These are phyloP conservation scores for Yamadazyma dendronema DNA, from an alignment of 1,139 yeast species.

Conservation along the genomic window DNA sequence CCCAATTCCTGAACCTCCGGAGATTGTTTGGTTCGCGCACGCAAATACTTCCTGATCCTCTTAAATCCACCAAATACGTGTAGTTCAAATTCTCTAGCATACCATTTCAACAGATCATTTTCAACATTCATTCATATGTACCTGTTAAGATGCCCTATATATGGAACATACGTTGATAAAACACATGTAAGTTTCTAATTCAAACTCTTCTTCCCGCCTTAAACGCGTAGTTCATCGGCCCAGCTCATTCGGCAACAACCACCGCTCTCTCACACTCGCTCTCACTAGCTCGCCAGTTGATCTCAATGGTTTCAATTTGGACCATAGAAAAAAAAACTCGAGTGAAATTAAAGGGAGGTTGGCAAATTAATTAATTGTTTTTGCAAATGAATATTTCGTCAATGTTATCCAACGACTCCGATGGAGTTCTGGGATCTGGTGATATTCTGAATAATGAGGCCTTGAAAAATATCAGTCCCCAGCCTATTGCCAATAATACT, in stretches of 20 bases:
- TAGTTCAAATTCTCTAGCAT: background rate
- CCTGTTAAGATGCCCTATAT: too few species aligned
- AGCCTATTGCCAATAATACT: background rate
- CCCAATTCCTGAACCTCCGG: background rate
- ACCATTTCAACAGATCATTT: background rate
- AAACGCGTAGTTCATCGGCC: background rate
- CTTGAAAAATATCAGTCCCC: background rate
- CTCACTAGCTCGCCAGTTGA: conserved; percentile 1
- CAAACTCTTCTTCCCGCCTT: background rate
- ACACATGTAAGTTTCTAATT: too few species aligned
- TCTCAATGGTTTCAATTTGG: conserved; percentile 1
- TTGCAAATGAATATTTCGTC: conserved; percentile 39
- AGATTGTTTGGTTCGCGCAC: background rate
- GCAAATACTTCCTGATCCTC: background rate
- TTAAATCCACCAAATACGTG: background rate
- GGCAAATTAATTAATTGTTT: background rate
- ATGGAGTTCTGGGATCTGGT: conserved; percentile 1
- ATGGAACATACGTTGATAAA: too few species aligned
- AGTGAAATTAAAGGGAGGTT: background rate
- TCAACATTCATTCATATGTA: background rate
- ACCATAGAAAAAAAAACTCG: conserved; percentile 2
- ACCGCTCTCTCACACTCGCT: background rate
- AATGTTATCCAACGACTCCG: conserved; percentile 34
- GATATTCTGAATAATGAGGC: conserved; percentile 1
- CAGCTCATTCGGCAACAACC: too few species aligned